Evolutionary conservation across 2,329 filamentous ascomycete species (phyloP).

Genomic region (Penicillium rolfsii): DNA sequence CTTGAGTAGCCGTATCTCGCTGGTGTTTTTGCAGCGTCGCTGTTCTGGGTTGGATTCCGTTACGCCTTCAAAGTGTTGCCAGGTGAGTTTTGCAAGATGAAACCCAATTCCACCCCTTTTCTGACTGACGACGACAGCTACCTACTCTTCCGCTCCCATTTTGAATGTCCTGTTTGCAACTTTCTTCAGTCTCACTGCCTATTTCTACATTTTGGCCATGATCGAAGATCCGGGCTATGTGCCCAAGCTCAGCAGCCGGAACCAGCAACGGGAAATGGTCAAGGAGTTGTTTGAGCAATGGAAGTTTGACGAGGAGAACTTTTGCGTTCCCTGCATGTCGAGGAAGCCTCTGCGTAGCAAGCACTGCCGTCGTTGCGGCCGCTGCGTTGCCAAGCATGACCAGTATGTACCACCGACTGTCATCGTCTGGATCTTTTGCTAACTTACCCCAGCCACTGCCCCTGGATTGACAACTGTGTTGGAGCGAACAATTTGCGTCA

Average conservation of each 20-base stretch:
- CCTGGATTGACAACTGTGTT: slow-evolving; percentile 97
- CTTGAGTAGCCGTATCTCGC: slow-evolving; percentile 77
- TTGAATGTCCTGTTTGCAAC: slow-evolving; percentile 75
- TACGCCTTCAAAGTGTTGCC: slow-evolving; percentile 77
- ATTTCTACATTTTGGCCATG: slow-evolving; percentile 90
- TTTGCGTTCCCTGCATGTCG: slow-evolving; percentile 94
- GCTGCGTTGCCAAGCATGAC: slow-evolving; percentile 94
- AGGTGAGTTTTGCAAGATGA: slow-evolving; percentile 52
- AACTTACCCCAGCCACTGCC: slow-evolving; percentile 69
- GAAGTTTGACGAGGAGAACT: slow-evolving; percentile 93
- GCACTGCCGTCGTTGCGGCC: slow-evolving; percentile 87
- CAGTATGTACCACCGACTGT: slow-evolving; percentile 66
- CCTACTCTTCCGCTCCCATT: slow-evolving; percentile 68
- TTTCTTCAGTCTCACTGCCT: slow-evolving; percentile 68
- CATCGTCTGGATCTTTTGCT: background rate
- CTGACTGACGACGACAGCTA: slow-evolving; percentile 51
- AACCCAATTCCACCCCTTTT: background rate
- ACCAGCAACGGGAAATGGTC: slow-evolving; percentile 86
- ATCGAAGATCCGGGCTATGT: slow-evolving; percentile 87
- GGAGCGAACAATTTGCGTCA: slow-evolving; percentile 95
- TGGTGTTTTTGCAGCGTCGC: slow-evolving; percentile 84
- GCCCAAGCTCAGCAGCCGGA: slow-evolving; percentile 84
- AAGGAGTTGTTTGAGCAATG: slow-evolving; percentile 81
- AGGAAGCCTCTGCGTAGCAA: slow-evolving; percentile 90
- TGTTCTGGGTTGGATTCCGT: slow-evolving; percentile 77